Percentiles rank a stretch among this genome's conserved stretches.
phyloP scores from a whole-genome alignment of 371 early-diverging fungal genomes.

The Mortierella sp. region DNA sequence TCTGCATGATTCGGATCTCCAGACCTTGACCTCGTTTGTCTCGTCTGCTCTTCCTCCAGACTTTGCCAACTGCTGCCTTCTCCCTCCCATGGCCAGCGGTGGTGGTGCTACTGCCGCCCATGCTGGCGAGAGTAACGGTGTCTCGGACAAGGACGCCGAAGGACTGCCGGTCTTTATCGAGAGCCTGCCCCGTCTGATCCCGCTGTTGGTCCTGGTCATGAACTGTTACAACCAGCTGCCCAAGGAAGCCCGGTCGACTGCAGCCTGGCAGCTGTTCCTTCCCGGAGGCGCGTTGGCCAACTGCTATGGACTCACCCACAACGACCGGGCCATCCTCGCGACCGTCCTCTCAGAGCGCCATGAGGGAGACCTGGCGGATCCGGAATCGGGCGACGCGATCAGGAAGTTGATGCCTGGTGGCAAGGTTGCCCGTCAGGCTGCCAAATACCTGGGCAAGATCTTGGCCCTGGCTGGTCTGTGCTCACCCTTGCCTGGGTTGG shows the following conservation, averaged over 20 bases:
- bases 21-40: slow-evolving; percentile 56
- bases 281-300: slow-evolving; percentile 72
- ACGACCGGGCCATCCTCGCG: slow-evolving; percentile 68
- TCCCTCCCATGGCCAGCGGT: slow-evolving; percentile 55
- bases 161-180: slow-evolving; percentile 38
- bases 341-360: slow-evolving; percentile 67
- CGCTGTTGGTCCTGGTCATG: slow-evolving; percentile 66
- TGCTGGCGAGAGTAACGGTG: background rate
- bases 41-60: slow-evolving; percentile 39
- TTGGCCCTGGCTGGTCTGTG: slow-evolving; percentile 40
- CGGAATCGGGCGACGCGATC: slow-evolving; percentile 32
- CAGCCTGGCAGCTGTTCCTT: slow-evolving; percentile 70
- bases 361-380: slow-evolving; percentile 62
- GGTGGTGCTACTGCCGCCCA: slow-evolving; percentile 50
- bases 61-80: slow-evolving; percentile 56
- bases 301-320: slow-evolving; percentile 69
- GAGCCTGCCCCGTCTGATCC: slow-evolving; percentile 65
- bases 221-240: slow-evolving; percentile 69
- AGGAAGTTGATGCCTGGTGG: slow-evolving; percentile 55
- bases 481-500: slow-evolving; percentile 44
- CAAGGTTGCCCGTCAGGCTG: slow-evolving; percentile 49
- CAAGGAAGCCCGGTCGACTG: slow-evolving; percentile 72
- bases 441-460: slow-evolving; percentile 55
- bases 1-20: slow-evolving; percentile 57
- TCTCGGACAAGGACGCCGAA: slow-evolving; percentile 31